phyloP scores from a whole-genome alignment of 768 basidiomycete species.

The Lyophyllum atratum region DNA sequence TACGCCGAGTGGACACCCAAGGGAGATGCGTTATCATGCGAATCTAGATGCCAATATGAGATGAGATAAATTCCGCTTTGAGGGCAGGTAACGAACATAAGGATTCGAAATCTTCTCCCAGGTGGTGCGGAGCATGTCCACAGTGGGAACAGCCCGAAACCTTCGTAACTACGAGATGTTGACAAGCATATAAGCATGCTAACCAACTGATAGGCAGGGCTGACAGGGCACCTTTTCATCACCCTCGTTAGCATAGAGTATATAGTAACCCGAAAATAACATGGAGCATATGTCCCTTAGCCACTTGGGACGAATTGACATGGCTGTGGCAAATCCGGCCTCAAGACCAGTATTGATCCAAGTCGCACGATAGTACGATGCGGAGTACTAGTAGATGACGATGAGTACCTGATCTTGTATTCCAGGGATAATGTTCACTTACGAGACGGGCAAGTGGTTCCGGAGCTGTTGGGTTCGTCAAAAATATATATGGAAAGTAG shows the following conservation, averaged over 20 bases:
- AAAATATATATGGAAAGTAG: not conserved
- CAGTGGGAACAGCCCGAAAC: conserved; percentile 90
- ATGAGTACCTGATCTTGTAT: not conserved
- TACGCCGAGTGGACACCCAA: conserved; percentile 61
- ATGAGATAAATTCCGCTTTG: not conserved
- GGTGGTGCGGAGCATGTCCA: conserved; percentile 93
- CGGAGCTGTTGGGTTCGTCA: conserved; percentile 57
- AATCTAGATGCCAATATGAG: conserved; percentile 40
- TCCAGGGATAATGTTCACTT: conserved; percentile 25
- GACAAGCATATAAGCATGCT: not conserved
- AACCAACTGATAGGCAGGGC: not conserved
- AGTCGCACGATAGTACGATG: conserved; percentile 93
- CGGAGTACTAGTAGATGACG: conserved; percentile 79
- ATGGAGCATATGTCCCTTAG: conserved; percentile 84
- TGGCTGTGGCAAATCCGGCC: conserved; percentile 95
- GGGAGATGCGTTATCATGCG: conserved; percentile 67
- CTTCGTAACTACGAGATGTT: conserved; percentile 66
- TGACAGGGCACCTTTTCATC: conserved; percentile 80
- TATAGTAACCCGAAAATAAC: conserved; percentile 87
- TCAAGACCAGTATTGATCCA: conserved; percentile 96
- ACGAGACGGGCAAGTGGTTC: conserved; percentile 91
- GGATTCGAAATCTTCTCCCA: conserved; percentile 99
- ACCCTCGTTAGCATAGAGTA: conserved; percentile 81
- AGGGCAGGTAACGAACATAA: conserved; percentile 58
- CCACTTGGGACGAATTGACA: conserved; percentile 92